phyloP scores from a whole-genome alignment of 257 asterid species.

The Handroanthus guayacan region DNA sequence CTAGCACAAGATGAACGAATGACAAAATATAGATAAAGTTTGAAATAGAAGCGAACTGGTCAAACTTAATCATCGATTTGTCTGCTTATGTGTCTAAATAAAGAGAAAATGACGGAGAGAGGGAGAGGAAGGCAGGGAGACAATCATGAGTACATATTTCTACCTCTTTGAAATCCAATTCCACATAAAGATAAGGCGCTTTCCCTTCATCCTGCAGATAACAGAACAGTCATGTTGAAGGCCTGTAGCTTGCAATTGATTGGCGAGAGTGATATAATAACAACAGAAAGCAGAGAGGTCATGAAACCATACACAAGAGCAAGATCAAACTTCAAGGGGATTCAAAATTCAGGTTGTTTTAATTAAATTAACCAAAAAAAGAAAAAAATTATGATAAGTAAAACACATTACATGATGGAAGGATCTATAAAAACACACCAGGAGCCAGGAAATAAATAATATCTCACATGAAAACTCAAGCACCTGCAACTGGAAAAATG shows the following conservation, averaged over 20 bases:
- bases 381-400: constrained; percentile 26
- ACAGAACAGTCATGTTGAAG: constrained; percentile 30
- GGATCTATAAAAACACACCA: constrained; percentile 27
- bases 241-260: constrained; percentile 13
- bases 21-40: not conserved
- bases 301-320: constrained; percentile 18
- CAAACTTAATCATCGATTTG: constrained; percentile 19
- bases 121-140: not conserved
- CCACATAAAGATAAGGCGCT: constrained; percentile 85
- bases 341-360: not conserved
- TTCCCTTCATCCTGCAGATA: constrained; percentile 90
- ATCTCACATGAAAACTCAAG: constrained; percentile 46
- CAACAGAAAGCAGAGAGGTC: not conserved
- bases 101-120: constrained; percentile 5
- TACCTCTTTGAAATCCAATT: constrained; percentile 96
- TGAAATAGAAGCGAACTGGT: constrained; percentile 17
- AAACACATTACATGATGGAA: not conserved
- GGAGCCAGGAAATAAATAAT: constrained; percentile 30
- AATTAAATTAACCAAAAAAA: constrained; percentile 12
- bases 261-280: constrained; percentile 2
- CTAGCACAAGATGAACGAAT: constrained; percentile 25
- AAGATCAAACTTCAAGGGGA: too few relatives aligned
- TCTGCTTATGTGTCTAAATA: not conserved
- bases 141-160: constrained; percentile 3
- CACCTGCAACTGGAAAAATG: constrained; percentile 93